Conservation (phyloP, 75 land plant species). For the Pinus albicaulis region DNA sequence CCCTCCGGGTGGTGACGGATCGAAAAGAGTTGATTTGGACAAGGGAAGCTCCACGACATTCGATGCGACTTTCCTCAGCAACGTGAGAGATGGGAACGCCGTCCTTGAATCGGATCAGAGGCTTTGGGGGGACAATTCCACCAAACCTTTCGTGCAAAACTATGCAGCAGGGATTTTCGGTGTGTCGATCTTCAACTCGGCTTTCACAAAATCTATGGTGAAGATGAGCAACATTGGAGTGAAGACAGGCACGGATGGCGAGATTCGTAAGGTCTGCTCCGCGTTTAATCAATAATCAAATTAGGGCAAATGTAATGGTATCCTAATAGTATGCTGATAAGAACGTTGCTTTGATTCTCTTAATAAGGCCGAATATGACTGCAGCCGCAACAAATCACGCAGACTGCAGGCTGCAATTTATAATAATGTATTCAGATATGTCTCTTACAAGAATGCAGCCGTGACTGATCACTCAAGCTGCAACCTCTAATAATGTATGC, state of each 20-base stretch:
- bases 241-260: constrained; percentile 50
- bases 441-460: no score
- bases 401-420: no score
- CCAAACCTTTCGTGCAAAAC: constrained; percentile 12
- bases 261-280: constrained; percentile 54
- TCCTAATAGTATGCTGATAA: no score
- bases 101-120: constrained; percentile 55
- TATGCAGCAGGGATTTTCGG: constrained; percentile 14
- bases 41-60: constrained; percentile 37
- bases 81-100: constrained; percentile 41
- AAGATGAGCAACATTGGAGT: constrained; percentile 56
- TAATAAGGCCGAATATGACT: no score
- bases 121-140: constrained; percentile 28
- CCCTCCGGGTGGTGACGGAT: constrained; percentile 28
- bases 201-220: constrained; percentile 47
- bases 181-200: constrained; percentile 21
- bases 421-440: no score
- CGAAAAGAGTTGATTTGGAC: constrained; percentile 42
- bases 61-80: constrained; percentile 55
- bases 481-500: no score
- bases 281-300: constrained; percentile 22
- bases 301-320: no score
- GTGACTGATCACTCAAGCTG: no score
- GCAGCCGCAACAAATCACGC: no score
- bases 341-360: no score